phyloP scores from a whole-genome alignment of 495 filamentous ascomycete genomes.

The Pyrenula aspistea region DNA sequence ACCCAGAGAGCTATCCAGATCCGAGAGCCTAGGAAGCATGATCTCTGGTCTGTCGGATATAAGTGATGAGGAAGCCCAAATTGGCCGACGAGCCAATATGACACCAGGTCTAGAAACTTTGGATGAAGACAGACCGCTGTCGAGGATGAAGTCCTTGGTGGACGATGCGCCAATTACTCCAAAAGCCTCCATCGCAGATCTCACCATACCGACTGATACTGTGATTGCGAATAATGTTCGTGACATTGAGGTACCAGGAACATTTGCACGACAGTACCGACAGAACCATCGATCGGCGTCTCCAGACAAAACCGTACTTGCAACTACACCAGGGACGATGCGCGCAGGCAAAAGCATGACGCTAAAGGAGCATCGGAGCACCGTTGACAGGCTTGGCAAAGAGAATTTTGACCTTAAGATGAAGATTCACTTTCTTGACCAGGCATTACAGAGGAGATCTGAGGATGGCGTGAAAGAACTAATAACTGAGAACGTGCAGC shows the following conservation, averaged over 20 bases:
- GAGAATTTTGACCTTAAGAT: constrained; percentile 94
- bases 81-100: constrained; percentile 23
- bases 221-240: constrained; percentile 77
- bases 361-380: constrained; percentile 91
- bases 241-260: constrained; percentile 81
- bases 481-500: constrained; percentile 91
- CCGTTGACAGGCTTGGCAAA: constrained; percentile 88
- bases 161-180: constrained; percentile 28
- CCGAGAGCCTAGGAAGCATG: constrained; percentile 87
- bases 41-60: constrained; percentile 79
- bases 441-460: constrained; percentile 81
- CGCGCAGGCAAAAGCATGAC: constrained; percentile 74
- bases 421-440: constrained; percentile 92
- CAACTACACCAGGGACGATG: constrained; percentile 38
- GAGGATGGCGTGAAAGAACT: constrained; percentile 96
- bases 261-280: constrained; percentile 73
- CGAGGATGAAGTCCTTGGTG: constrained; percentile 26
- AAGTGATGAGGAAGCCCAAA: constrained; percentile 43
- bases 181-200: constrained; percentile 31
- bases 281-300: constrained; percentile 42
- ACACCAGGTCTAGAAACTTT: constrained; percentile 44
- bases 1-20: constrained; percentile 48
- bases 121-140: constrained; percentile 43
- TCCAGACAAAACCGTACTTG: constrained; percentile 38
- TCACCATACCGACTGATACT: constrained; percentile 66